These are phyloP conservation scores for Metschnikowia similis DNA, from an alignment of 805 yeast species.

Conservation along the genomic window DNA sequence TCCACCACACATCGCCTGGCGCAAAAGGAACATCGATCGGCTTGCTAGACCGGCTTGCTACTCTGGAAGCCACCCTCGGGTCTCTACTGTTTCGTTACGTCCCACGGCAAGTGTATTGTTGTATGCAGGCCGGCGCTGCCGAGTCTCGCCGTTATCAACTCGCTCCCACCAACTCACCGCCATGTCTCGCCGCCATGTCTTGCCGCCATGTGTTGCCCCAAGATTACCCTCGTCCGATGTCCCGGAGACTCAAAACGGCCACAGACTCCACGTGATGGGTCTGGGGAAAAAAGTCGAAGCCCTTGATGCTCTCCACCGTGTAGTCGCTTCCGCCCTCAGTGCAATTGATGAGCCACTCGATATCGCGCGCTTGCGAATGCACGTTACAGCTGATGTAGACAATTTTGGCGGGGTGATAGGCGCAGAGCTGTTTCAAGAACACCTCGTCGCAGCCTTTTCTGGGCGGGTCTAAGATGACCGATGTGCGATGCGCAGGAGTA, in stretches of 20 bases:
- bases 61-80: too few species aligned
- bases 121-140: not conserved
- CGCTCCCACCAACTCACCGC: too few species aligned
- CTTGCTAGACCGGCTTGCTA: too few species aligned
- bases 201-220: too few species aligned
- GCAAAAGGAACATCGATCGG: too few species aligned
- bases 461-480: conserved; percentile 94
- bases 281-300: conserved; percentile 96
- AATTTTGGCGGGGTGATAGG: conserved; percentile 75
- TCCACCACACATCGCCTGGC: too few species aligned
- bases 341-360: conserved; percentile 72
- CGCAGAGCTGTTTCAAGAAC: conserved; percentile 80
- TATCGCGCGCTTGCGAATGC: conserved; percentile 93
- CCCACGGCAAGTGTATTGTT: not conserved
- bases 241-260: conserved; percentile 50
- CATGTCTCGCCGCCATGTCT: too few species aligned
- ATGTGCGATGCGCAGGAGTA: conserved; percentile 70
- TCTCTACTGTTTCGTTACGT: too few species aligned
- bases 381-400: conserved; percentile 98
- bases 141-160: too few species aligned
- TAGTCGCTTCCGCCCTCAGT: conserved; percentile 62
- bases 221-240: not conserved
- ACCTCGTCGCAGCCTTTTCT: conserved; percentile 93
- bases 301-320: conserved; percentile 76
- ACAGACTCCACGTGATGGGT: conserved; percentile 90